Percentiles rank a stretch among this genome's conserved stretches.
Evolutionary conservation across 148 eudicot genomes (phyloP).

Genomic region (Persicaria tinctoria): DNA sequence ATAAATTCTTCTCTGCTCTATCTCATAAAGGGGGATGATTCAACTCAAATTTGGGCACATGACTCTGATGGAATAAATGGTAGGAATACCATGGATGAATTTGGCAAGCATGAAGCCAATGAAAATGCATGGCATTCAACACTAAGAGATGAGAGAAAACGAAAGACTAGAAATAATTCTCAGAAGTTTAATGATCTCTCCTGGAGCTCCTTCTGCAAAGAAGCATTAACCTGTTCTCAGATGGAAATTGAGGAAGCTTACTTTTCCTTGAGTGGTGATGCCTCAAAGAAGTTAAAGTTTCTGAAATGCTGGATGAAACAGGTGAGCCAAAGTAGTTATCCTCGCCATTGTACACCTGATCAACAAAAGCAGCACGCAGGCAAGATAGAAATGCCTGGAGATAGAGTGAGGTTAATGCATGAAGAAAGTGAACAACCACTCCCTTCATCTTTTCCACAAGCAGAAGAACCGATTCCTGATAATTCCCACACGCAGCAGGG

Average conservation of each 20-base stretch:
- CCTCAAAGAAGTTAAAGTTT: conserved; percentile 78
- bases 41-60: conserved; percentile 13
- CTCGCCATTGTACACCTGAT: conserved; percentile 15
- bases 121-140: conserved; percentile 19
- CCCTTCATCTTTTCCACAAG: conserved; percentile 15
- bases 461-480: conserved; percentile 3
- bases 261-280: conserved; percentile 27
- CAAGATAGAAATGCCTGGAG: conserved; percentile 18
- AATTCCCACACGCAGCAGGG: too few relatives aligned
- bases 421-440: conserved; percentile 37
- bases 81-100: background rate
- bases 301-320: conserved; percentile 90
- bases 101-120: conserved; percentile 14
- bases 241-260: conserved; percentile 70
- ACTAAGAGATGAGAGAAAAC: conserved; percentile 34
- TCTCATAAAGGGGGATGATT: conserved; percentile 23
- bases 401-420: conserved; percentile 18
- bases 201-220: conserved; percentile 67
- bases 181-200: conserved; percentile 38
- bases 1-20: conserved; percentile 52
- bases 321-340: conserved; percentile 24
- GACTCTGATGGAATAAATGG: conserved; percentile 17
- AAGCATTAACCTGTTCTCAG: conserved; percentile 39
- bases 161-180: conserved; percentile 36
- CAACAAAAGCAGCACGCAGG: conserved; percentile 19